Percentiles rank a stretch among this genome's conserved stretches.
Evolutionary conservation across 2,329 filamentous ascomycete genomes (phyloP).

Genomic region (Verticillium alfalfae): DNA sequence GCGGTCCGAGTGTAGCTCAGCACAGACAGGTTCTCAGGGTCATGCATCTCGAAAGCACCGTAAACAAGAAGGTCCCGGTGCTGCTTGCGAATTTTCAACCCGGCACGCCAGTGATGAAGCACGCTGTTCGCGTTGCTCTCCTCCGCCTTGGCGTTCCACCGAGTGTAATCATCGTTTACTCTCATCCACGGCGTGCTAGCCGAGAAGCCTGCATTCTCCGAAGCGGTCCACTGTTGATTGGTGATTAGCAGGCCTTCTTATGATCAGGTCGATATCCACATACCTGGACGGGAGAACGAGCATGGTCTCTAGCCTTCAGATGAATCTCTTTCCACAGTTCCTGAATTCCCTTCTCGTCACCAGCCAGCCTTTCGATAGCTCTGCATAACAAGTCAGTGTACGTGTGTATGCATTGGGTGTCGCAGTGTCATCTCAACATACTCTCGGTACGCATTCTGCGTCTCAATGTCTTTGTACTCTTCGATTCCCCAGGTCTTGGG

Average conservation of each 20-base stretch:
- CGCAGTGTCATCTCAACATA: not conserved
- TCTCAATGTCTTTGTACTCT: constrained; percentile 27
- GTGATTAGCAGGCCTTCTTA: not conserved
- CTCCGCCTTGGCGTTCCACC: not conserved
- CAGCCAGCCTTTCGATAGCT: not conserved
- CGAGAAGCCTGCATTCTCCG: not conserved
- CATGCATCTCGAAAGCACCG: not conserved
- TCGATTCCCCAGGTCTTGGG: constrained; percentile 40
- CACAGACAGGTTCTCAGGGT: not conserved
- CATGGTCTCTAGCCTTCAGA: not conserved
- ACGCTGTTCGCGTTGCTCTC: not conserved
- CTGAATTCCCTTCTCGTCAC: not conserved
- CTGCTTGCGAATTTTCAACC: not conserved
- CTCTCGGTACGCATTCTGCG: not conserved
- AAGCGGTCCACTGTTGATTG: not conserved
- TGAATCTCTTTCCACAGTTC: not conserved
- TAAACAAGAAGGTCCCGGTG: not conserved
- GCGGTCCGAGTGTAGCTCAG: not conserved
- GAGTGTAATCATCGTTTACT: not conserved
- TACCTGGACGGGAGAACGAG: not conserved
- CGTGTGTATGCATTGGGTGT: too few relatives aligned
- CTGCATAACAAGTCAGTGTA: not conserved
- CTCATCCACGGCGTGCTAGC: not conserved
- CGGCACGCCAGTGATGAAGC: not conserved
- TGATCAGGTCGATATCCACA: not conserved